These are phyloP conservation scores for Sanghuangporus baumii DNA, from an alignment of 1,284 basidiomycete species.

Conservation along the genomic window DNA sequence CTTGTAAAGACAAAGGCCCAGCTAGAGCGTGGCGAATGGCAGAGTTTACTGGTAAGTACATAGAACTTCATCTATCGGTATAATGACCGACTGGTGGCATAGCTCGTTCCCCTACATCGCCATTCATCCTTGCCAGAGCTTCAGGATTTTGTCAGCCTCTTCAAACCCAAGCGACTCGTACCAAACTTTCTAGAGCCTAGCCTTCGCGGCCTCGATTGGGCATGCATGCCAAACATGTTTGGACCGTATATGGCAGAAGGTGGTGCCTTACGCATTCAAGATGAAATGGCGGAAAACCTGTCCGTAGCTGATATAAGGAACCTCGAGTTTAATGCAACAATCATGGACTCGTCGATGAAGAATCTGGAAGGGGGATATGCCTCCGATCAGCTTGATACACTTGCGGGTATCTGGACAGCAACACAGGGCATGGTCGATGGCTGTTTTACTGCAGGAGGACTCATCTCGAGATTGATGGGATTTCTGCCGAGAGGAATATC, in stretches of 20 bases:
- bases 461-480: constrained; percentile 2
- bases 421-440: constrained; percentile 6
- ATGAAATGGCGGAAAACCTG: not conserved
- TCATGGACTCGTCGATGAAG: constrained; percentile 7
- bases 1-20: constrained; percentile 38
- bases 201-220: constrained; percentile 63
- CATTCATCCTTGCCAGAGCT: constrained; percentile 87
- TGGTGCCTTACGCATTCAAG: constrained; percentile 11
- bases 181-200: constrained; percentile 74
- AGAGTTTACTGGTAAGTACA: constrained; percentile 54
- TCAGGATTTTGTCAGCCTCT: constrained; percentile 70
- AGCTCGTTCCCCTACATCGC: constrained; percentile 80
- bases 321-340: constrained; percentile 2
- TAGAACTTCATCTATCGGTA: not conserved
- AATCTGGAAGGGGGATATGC: constrained; percentile 12
- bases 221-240: constrained; percentile 64
- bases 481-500: constrained; percentile 12
- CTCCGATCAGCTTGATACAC: not conserved
- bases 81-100: constrained; percentile 1
- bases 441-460: not conserved
- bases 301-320: not conserved
- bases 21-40: constrained; percentile 39
- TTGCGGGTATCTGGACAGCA: constrained; percentile 6
- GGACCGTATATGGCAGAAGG: constrained; percentile 18
- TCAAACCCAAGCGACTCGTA: constrained; percentile 66